phyloP scores from a whole-genome alignment of 352 stramenopile genomes.

The Phytopythium delawarense region DNA sequence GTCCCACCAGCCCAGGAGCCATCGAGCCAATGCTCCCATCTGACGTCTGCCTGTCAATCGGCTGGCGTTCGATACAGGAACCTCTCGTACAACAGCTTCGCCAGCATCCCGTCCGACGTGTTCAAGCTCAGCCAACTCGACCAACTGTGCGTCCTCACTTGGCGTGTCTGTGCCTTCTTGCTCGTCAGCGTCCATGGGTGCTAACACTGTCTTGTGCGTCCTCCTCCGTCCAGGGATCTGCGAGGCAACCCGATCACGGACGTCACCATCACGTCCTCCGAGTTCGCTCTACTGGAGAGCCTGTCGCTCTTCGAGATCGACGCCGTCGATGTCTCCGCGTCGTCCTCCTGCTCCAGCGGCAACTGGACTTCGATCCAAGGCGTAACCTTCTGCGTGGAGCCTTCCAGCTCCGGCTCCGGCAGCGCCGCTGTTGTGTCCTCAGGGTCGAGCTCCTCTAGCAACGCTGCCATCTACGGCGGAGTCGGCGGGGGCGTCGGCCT shows the following conservation, averaged over 20 bases:
- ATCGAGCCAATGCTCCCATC: background rate
- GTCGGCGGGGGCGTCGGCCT: constrained; percentile 2
- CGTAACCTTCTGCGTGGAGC: constrained; percentile 9
- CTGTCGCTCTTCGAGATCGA: constrained; percentile 21
- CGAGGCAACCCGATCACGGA: constrained; percentile 27
- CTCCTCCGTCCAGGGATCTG: constrained; percentile 7
- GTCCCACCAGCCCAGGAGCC: background rate
- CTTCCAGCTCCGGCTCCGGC: background rate
- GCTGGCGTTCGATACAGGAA: constrained; percentile 10
- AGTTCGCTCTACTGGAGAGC: constrained; percentile 21
- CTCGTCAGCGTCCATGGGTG: background rate
- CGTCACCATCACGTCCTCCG: constrained; percentile 25
- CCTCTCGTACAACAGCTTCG: constrained; percentile 34
- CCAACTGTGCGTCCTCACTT: constrained; percentile 13
- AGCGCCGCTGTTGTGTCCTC: background rate
- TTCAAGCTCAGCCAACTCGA: constrained; percentile 25
- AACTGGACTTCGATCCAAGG: constrained; percentile 7
- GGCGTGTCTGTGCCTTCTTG: background rate
- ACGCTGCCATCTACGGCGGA: background rate
- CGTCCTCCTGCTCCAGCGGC: constrained; percentile 6
- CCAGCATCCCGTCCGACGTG: constrained; percentile 18
- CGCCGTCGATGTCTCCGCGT: background rate
- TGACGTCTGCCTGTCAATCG: background rate
- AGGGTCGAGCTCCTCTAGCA: background rate
- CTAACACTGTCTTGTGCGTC: background rate